These are phyloP conservation scores for Neonectria ditissima DNA, from an alignment of 2,329 filamentous ascomycete species.

Conservation along the genomic window DNA sequence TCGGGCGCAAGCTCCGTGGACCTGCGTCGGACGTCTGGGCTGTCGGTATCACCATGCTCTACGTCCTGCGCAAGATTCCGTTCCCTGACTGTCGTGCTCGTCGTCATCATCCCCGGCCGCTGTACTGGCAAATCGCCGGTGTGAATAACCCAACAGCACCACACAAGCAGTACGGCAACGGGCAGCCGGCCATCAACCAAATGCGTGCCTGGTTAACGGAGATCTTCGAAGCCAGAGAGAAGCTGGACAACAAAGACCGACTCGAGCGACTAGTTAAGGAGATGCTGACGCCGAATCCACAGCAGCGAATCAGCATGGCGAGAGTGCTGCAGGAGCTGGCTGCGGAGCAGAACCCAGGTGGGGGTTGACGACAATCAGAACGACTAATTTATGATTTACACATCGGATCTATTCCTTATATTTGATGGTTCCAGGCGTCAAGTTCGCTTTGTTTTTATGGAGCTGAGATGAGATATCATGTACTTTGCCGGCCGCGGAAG, in stretches of 20 bases:
- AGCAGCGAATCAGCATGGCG: constrained; percentile 66
- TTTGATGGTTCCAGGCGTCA: constrained; percentile 12
- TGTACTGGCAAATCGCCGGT: constrained; percentile 71
- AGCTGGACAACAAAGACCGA: constrained; percentile 59
- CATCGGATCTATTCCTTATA: constrained; percentile 19
- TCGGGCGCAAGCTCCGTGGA: constrained; percentile 65
- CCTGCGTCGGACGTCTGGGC: constrained; percentile 70
- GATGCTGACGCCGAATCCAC: constrained; percentile 65
- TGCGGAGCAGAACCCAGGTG: constrained; percentile 38
- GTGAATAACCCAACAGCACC: constrained; percentile 57
- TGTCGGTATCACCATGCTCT: constrained; percentile 70
- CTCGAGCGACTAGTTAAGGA: constrained; percentile 65
- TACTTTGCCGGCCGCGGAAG: constrained; percentile 21
- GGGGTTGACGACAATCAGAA: constrained; percentile 23
- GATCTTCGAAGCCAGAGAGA: constrained; percentile 61
- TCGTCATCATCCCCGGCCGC: constrained; percentile 59
- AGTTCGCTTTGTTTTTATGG: constrained; percentile 28
- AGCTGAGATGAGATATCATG: constrained; percentile 29
- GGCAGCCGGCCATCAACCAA: constrained; percentile 58
- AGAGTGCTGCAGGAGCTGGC: constrained; percentile 60
- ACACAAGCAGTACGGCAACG: constrained; percentile 52
- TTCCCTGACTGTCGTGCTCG: constrained; percentile 66
- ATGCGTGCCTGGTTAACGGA: constrained; percentile 70
- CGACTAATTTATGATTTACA: constrained; percentile 23
- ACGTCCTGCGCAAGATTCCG: constrained; percentile 66